Percentiles rank a stretch among this genome's conserved stretches.
These are phyloP conservation scores for Lagerstroemia speciosa DNA, from an alignment of 345 rosid species.

Conservation along the genomic window DNA sequence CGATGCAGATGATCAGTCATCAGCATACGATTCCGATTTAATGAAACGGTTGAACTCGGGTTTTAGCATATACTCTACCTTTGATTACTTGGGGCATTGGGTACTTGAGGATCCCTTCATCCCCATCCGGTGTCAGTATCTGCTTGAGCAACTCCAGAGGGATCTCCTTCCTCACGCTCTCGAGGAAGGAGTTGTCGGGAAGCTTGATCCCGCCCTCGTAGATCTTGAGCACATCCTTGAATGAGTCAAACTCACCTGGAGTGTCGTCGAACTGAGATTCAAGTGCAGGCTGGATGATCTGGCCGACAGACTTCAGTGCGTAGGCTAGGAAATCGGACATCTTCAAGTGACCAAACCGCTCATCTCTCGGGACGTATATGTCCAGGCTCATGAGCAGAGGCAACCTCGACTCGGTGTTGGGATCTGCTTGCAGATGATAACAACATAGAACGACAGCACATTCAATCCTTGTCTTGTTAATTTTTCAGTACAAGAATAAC, in stretches of 20 bases:
- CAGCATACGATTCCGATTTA: not conserved
- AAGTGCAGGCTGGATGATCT: slow-evolving; percentile 25
- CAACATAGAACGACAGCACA: not conserved
- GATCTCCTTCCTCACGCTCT: slow-evolving; percentile 16
- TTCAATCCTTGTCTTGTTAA: not conserved
- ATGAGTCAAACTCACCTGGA: slow-evolving; percentile 34
- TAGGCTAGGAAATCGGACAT: slow-evolving; percentile 31
- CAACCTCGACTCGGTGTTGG: slow-evolving; percentile 23
- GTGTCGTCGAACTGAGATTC: slow-evolving; percentile 22
- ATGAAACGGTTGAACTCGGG: not conserved
- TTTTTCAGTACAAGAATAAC: not conserved
- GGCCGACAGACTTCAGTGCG: slow-evolving; percentile 27
- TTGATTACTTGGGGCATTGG: slow-evolving; percentile 33
- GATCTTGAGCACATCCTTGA: slow-evolving; percentile 24
- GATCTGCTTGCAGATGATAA: slow-evolving; percentile 16
- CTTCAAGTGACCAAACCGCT: slow-evolving; percentile 34
- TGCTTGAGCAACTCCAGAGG: slow-evolving; percentile 32
- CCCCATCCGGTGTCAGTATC: slow-evolving; percentile 27
- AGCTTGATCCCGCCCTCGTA: slow-evolving; percentile 30
- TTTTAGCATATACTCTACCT: slow-evolving; percentile 11
- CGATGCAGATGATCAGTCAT: not conserved
- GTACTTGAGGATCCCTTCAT: slow-evolving; percentile 16
- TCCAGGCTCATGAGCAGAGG: slow-evolving; percentile 21
- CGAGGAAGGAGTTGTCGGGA: slow-evolving; percentile 16
- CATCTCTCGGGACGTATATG: slow-evolving; percentile 34